phyloP scores from a whole-genome alignment of 805 yeast genomes.

The Ogataea methanolica region DNA sequence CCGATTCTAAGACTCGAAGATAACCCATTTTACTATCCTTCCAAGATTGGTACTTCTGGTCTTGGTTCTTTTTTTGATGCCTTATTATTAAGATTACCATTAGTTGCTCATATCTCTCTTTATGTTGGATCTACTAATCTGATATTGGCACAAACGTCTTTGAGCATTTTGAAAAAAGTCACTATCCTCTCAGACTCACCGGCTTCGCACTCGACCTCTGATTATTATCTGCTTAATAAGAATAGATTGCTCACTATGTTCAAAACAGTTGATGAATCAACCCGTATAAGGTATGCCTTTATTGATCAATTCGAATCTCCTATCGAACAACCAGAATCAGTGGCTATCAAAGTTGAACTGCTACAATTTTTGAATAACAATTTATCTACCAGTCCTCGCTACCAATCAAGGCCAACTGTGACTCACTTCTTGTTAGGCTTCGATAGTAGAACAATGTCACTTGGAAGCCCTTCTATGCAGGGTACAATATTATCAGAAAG shows the following conservation, averaged over 20 bases:
- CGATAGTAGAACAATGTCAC: constrained; percentile 42
- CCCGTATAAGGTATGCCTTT: constrained; percentile 66
- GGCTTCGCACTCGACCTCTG: constrained; percentile 15
- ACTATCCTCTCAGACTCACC: constrained; percentile 40
- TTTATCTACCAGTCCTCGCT: constrained; percentile 32
- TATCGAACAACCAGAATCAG: constrained; percentile 33
- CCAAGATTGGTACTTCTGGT: constrained; percentile 53
- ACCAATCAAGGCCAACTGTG: constrained; percentile 40
- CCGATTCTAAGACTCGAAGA: constrained; percentile 43
- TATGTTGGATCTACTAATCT: constrained; percentile 59
- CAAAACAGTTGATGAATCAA: constrained; percentile 74
- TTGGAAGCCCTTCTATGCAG: constrained; percentile 38
- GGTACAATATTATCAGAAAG: constrained; percentile 51
- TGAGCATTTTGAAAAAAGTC: constrained; percentile 49
- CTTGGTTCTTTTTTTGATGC: constrained; percentile 66
- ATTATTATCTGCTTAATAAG: constrained; percentile 34
- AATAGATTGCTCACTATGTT: constrained; percentile 66
- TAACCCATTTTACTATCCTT: constrained; percentile 37
- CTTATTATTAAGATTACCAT: constrained; percentile 61
- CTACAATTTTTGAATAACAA: constrained; percentile 53
- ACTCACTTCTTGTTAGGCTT: constrained; percentile 81
- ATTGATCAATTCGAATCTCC: constrained; percentile 58
- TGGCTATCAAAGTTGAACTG: constrained; percentile 51
- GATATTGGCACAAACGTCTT: constrained; percentile 46
- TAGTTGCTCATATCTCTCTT: constrained; percentile 69